These are phyloP conservation scores for Mycena indigotica DNA, from an alignment of 768 basidiomycete species.

Conservation along the genomic window DNA sequence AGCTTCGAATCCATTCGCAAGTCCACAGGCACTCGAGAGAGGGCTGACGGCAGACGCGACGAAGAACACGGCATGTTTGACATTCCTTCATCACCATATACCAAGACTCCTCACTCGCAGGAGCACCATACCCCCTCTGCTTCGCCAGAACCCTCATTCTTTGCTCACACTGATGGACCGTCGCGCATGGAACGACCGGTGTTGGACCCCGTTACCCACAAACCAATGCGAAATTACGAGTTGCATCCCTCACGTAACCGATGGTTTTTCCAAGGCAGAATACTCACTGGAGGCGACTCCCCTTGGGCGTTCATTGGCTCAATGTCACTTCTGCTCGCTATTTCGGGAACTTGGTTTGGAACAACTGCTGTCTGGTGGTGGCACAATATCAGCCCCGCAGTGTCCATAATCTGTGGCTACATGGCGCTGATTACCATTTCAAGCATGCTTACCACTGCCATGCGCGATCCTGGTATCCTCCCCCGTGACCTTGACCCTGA, in stretches of 20 bases:
- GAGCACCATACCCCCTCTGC: conserved; percentile 30
- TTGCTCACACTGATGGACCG: conserved; percentile 24
- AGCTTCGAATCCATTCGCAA: conserved; percentile 54
- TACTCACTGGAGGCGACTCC: conserved; percentile 85
- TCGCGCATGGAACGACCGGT: conserved; percentile 42
- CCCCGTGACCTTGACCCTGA: conserved; percentile 86
- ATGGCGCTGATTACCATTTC: conserved; percentile 64
- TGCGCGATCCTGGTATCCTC: conserved; percentile 84
- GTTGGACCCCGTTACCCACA: conserved; percentile 39
- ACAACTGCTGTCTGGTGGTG: conserved; percentile 92
- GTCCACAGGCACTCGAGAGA: conserved; percentile 27
- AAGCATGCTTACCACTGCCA: conserved; percentile 79
- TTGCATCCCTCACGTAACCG: conserved; percentile 72
- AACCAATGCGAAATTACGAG: conserved; percentile 57
- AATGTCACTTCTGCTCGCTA: conserved; percentile 59
- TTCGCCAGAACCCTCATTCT: conserved; percentile 40
- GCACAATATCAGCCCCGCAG: conserved; percentile 71
- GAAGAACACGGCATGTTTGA: conserved; percentile 36
- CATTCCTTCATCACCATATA: conserved; percentile 17
- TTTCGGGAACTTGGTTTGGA: conserved; percentile 84
- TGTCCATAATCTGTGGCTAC: conserved; percentile 58
- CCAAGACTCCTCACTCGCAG: conserved; percentile 9
- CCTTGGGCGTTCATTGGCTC: conserved; percentile 78
- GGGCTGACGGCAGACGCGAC: conserved; percentile 35
- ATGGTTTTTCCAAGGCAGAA: conserved; percentile 71